Evolutionary conservation across 2,329 filamentous ascomycete species (phyloP).

Genomic region (Cordyceps militaris): DNA sequence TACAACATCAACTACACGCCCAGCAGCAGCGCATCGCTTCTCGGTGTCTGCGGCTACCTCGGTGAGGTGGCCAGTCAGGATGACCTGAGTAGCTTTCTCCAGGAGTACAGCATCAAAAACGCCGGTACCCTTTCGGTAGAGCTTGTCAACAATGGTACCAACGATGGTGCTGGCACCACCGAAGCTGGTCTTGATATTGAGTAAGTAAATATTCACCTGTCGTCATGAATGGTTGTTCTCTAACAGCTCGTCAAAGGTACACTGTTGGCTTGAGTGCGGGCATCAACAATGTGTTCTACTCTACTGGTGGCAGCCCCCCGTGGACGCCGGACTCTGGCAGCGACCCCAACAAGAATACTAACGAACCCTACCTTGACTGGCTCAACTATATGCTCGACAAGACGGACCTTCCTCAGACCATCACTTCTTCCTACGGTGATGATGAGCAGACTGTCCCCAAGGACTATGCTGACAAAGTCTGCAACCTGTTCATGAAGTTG

Average conservation of each 20-base stretch:
- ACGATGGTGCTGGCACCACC: not conserved
- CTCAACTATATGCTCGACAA: constrained; percentile 9
- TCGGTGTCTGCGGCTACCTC: constrained; percentile 7
- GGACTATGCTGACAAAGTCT: constrained; percentile 11
- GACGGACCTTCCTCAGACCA: constrained; percentile 3
- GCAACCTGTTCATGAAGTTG: constrained; percentile 12
- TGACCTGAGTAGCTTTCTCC: constrained; percentile 2
- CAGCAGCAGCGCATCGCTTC: not conserved
- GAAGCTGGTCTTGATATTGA: constrained; percentile 10
- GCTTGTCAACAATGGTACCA: constrained; percentile 4
- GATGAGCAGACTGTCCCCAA: constrained; percentile 5
- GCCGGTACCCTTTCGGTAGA: not conserved
- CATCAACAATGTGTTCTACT: constrained; percentile 11
- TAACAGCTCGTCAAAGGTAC: not conserved
- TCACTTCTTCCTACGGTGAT: constrained; percentile 12
- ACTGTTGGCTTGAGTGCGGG: constrained; percentile 7
- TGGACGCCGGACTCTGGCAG: constrained; percentile 3
- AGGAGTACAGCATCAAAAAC: not conserved
- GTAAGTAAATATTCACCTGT: not conserved
- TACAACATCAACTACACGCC: constrained; percentile 10
- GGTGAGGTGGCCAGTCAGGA: not conserved
- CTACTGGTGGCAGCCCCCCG: constrained; percentile 6
- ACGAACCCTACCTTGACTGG: constrained; percentile 12
- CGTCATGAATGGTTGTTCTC: not conserved
- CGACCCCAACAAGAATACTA: constrained; percentile 10